Percentiles rank a stretch among this genome's conserved stretches.
These are phyloP conservation scores for Actinomortierella wolfii DNA, from an alignment of 371 early-diverging fungal species.

Conservation along the genomic window DNA sequence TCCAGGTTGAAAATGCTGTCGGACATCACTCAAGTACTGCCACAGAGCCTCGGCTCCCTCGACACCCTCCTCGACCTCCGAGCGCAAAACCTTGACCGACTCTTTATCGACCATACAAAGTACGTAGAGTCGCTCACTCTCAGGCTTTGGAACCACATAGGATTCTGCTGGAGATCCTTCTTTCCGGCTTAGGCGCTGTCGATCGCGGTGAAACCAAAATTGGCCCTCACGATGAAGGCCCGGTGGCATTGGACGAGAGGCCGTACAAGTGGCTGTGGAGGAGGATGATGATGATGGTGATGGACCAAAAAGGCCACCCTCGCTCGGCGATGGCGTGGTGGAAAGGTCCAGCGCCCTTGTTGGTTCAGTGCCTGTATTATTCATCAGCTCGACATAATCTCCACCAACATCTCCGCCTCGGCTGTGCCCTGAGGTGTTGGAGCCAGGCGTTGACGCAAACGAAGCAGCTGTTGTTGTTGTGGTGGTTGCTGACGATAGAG, in stretches of 20 bases:
- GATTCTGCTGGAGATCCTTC: conserved; percentile 70
- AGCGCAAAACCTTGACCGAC: conserved; percentile 50
- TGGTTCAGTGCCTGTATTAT: too few species aligned
- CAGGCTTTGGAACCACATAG: neutral
- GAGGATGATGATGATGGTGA: too few species aligned
- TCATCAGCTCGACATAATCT: too few species aligned
- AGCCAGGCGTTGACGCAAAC: neutral
- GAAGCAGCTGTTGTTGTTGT: neutral
- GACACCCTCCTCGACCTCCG: conserved; percentile 39
- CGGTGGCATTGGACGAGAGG: neutral
- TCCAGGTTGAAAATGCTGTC: conserved; percentile 38
- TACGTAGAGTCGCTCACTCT: neutral
- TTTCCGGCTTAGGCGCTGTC: conserved; percentile 57
- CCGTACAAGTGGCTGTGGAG: too few species aligned
- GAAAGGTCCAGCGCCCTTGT: too few species aligned
- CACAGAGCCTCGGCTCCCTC: conserved; percentile 40
- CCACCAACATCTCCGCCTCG: too few species aligned
- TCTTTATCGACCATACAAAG: conserved; percentile 56
- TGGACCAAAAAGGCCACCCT: too few species aligned
- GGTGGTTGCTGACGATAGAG: neutral
- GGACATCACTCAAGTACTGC: conserved; percentile 46
- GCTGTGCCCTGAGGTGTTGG: too few species aligned
- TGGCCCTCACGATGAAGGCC: conserved; percentile 51
- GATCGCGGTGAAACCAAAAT: conserved; percentile 64
- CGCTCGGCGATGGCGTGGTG: too few species aligned